A percentile compares a stretch with the other conserved stretches of the same genome.
These are phyloP conservation scores for Yarrowia galli DNA, from an alignment of 1,139 yeast species.

Conservation along the genomic window DNA sequence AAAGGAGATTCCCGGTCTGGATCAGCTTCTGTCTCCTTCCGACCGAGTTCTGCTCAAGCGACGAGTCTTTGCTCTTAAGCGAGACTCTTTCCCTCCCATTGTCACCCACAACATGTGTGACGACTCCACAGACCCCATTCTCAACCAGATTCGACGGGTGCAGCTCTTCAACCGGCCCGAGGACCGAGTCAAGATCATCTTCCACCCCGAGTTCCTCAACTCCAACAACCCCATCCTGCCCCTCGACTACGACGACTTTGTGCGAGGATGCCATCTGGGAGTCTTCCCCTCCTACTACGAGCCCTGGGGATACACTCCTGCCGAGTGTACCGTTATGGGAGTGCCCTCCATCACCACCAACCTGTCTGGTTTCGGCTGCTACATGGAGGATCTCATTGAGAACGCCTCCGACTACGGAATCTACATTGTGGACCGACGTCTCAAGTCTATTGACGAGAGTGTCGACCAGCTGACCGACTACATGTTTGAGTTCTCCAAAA, in stretches of 20 bases:
- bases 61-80: slow-evolving; percentile 89
- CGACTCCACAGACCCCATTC: slow-evolving; percentile 87
- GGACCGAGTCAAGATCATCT: slow-evolving; percentile 92
- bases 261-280: slow-evolving; percentile 97
- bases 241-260: slow-evolving; percentile 95
- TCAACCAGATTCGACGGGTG: slow-evolving; percentile 90
- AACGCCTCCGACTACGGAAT: slow-evolving; percentile 95
- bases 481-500: slow-evolving; percentile 87
- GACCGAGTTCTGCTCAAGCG: slow-evolving; percentile 91
- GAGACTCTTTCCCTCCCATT: slow-evolving; percentile 89
- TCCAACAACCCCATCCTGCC: slow-evolving; percentile 94
- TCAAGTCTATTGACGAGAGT: slow-evolving; percentile 92
- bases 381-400: slow-evolving; percentile 97
- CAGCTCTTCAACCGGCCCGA: slow-evolving; percentile 87
- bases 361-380: slow-evolving; percentile 96
- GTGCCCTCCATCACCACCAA: slow-evolving; percentile 98
- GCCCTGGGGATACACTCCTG: slow-evolving; percentile 99
- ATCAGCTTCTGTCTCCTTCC: slow-evolving; percentile 83
- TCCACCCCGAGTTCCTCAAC: slow-evolving; percentile 96
- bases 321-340: slow-evolving; percentile 99
- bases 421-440: slow-evolving; percentile 93
- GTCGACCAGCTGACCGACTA: slow-evolving; percentile 87
- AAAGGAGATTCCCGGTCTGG: slow-evolving; percentile 66
- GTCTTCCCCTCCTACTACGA: slow-evolving; percentile 98
- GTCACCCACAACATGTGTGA: slow-evolving; percentile 98